Conservation (phyloP, 495 filamentous ascomycete species). For the Sphaerosporella brunnea region DNA sequence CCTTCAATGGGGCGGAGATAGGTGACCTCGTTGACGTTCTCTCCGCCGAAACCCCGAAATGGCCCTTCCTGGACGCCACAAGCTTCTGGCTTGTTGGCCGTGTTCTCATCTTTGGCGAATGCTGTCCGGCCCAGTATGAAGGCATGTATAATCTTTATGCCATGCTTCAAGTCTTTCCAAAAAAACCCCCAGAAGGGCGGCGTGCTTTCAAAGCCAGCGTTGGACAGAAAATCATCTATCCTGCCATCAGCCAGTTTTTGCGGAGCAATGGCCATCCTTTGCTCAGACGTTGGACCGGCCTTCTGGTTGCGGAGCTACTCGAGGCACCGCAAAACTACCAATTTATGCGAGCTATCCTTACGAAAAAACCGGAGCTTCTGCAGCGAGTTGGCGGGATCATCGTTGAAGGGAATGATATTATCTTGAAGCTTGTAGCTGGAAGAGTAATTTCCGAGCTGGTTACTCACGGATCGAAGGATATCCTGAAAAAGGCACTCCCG, state of each 20-base stretch:
- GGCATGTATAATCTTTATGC: background rate
- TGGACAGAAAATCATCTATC: background rate
- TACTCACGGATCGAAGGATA: background rate
- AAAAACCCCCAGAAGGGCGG: background rate
- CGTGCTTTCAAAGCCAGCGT: background rate
- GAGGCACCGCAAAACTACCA: constrained; percentile 1
- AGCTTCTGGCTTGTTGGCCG: background rate
- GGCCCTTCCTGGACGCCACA: background rate
- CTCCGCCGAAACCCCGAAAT: background rate
- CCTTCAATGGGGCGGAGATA: constrained; percentile 1
- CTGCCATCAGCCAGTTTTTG: background rate
- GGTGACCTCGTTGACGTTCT: constrained; percentile 2
- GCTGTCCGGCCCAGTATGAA: constrained; percentile 1
- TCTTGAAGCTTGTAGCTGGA: background rate
- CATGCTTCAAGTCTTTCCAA: background rate
- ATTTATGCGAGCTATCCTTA: background rate
- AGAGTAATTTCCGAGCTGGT: background rate
- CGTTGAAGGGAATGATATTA: background rate
- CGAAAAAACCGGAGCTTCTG: background rate
- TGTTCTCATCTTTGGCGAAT: background rate
- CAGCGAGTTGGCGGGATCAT: background rate
- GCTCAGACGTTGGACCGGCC: constrained; percentile 1
- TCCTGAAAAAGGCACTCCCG: background rate
- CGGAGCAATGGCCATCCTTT: background rate
- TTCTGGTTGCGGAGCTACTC: background rate